These are phyloP conservation scores for Lathyrus tuberosus DNA, from an alignment of 306 rosid genomes.

Conservation along the genomic window DNA sequence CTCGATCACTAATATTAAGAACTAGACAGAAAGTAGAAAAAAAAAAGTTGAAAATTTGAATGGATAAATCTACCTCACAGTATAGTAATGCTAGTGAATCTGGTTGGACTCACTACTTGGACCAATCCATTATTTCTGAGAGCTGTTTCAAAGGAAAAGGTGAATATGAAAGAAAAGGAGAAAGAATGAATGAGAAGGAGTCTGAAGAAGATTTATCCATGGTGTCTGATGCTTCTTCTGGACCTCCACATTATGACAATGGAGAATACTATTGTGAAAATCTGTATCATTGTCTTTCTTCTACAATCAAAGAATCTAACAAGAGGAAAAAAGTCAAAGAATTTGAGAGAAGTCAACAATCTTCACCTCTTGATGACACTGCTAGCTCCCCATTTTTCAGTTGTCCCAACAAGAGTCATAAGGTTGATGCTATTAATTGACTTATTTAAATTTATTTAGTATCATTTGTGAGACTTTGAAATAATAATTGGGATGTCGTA, in stretches of 20 bases:
- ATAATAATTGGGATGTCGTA: too few species aligned
- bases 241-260: conserved; percentile 71
- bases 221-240: conserved; percentile 96
- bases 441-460: neutral
- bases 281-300: conserved; percentile 38
- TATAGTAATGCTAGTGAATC: conserved; percentile 77
- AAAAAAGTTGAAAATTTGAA: conserved; percentile 34
- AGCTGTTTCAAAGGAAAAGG: conserved; percentile 37
- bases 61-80: conserved; percentile 68
- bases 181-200: conserved; percentile 43
- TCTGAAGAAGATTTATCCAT: conserved; percentile 73
- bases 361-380: conserved; percentile 79
- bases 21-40: conserved; percentile 15
- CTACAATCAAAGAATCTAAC: conserved; percentile 43
- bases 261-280: conserved; percentile 49
- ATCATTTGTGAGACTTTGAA: neutral
- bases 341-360: conserved; percentile 48
- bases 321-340: conserved; percentile 55
- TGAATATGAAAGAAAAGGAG: conserved; percentile 36
- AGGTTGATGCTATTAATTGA: conserved; percentile 14
- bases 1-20: conserved; percentile 35
- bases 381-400: conserved; percentile 74
- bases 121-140: conserved; percentile 63
- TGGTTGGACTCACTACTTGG: conserved; percentile 90
- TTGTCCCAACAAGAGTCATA: conserved; percentile 53